Evolutionary conservation across 2,329 filamentous ascomycete species (phyloP).

Genomic region (Penicillium sp.): DNA sequence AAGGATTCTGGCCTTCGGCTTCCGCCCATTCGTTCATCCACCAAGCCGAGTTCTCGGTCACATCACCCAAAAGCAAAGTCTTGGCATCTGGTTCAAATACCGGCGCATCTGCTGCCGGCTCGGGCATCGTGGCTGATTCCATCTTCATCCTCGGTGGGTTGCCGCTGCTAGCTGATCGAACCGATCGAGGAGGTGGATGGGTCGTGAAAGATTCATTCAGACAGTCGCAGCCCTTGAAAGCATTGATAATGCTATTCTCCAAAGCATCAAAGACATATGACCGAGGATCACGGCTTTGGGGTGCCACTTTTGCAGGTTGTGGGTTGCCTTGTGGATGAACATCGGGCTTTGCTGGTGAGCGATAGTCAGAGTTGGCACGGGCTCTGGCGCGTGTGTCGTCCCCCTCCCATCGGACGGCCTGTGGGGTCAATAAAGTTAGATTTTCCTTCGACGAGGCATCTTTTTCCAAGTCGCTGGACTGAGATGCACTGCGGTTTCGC

Average conservation of each 20-base stretch:
- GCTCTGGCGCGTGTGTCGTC: slow-evolving; percentile 23
- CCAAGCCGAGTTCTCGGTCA: slow-evolving; percentile 81
- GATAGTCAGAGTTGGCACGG: slow-evolving; percentile 35
- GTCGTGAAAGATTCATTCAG: slow-evolving; percentile 77
- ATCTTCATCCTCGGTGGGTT: slow-evolving; percentile 37
- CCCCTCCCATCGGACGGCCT: slow-evolving; percentile 15
- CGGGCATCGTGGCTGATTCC: slow-evolving; percentile 33
- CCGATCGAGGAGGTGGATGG: slow-evolving; percentile 41
- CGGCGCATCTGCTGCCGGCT: slow-evolving; percentile 36
- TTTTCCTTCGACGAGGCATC: slow-evolving; percentile 17
- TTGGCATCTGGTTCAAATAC: slow-evolving; percentile 72
- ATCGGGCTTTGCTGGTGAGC: slow-evolving; percentile 22
- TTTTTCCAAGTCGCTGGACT: slow-evolving; percentile 24
- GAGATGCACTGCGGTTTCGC: slow-evolving; percentile 31
- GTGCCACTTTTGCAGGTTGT: slow-evolving; percentile 23
- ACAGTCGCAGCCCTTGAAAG: slow-evolving; percentile 69
- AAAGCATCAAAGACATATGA: slow-evolving; percentile 70
- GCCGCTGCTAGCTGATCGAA: slow-evolving; percentile 49
- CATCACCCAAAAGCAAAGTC: slow-evolving; percentile 70
- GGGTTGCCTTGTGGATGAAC: slow-evolving; percentile 19
- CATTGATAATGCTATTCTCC: slow-evolving; percentile 73
- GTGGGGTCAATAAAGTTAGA: slow-evolving; percentile 19
- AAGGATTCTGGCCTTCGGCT: slow-evolving; percentile 32
- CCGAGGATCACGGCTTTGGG: slow-evolving; percentile 41
- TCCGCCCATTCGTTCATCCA: slow-evolving; percentile 66